A percentile compares a stretch with the other conserved stretches of the same genome.
Conservation (phyloP, 31 red algal species). For the Porphyra umbilicalis region DNA sequence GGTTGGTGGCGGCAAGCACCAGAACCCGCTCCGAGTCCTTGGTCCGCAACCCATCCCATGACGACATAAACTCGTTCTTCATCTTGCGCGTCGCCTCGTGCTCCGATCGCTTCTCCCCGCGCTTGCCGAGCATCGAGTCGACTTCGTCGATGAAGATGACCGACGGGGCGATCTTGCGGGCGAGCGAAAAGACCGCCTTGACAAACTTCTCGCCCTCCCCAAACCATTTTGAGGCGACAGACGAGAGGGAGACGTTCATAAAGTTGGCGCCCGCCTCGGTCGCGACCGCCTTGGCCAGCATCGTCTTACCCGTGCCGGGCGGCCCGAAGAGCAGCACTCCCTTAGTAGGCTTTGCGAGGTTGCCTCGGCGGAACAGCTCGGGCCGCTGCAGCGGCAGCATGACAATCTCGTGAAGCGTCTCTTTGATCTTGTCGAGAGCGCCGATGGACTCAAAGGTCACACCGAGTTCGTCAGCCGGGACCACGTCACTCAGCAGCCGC, state of each 20-base stretch:
- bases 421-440: slow-evolving; percentile 68
- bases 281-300: slow-evolving; percentile 73
- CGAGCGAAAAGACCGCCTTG: slow-evolving; percentile 71
- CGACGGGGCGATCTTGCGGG: slow-evolving; percentile 56
- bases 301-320: slow-evolving; percentile 74
- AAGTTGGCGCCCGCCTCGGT: slow-evolving; percentile 48
- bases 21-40: slow-evolving; percentile 26
- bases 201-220: slow-evolving; percentile 76
- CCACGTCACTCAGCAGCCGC: slow-evolving; percentile 4
- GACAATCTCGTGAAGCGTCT: slow-evolving; percentile 79
- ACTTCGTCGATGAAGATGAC: slow-evolving; percentile 94
- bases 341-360: slow-evolving; percentile 14
- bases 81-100: slow-evolving; percentile 77
- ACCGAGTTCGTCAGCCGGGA: slow-evolving; percentile 16
- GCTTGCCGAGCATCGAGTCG: slow-evolving; percentile 57
- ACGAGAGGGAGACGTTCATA: slow-evolving; percentile 39
- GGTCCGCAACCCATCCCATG: slow-evolving; percentile 52
- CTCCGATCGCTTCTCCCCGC: slow-evolving; percentile 28
- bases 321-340: slow-evolving; percentile 68
- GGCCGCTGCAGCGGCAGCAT: slow-evolving; percentile 78
- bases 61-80: slow-evolving; percentile 67
- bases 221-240: slow-evolving; percentile 54
- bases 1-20: slow-evolving; percentile 66
- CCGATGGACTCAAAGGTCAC: slow-evolving; percentile 52
- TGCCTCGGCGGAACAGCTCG: slow-evolving; percentile 53